A percentile compares a stretch with the other conserved stretches of the same genome.
phyloP scores from a whole-genome alignment of 1,139 yeast species.

The Trichomonascaceae sp. region DNA sequence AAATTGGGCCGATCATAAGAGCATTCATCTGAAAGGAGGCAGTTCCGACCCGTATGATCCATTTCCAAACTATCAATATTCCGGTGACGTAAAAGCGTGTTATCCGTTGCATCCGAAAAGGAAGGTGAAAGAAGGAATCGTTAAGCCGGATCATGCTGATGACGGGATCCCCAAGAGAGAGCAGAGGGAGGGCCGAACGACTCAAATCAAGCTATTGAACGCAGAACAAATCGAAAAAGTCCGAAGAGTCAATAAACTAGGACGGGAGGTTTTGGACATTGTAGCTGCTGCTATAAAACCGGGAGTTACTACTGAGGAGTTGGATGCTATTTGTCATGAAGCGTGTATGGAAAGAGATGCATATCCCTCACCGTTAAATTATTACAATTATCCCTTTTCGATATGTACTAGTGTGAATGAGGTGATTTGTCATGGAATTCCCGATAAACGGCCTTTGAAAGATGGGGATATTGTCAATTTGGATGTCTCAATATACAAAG shows the following conservation, averaged over 20 bases:
- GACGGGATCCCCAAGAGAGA: conserved; percentile 79
- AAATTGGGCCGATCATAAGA: conserved; percentile 58
- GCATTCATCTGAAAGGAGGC: conserved; percentile 39
- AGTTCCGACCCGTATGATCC: conserved; percentile 61
- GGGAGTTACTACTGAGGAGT: conserved; percentile 89
- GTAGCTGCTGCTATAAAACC: conserved; percentile 81
- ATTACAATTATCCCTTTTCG: conserved; percentile 89
- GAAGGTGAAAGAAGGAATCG: conserved; percentile 63
- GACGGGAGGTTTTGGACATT: conserved; percentile 79
- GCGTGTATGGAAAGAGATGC: conserved; percentile 87
- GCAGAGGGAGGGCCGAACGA: conserved; percentile 62
- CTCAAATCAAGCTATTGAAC: conserved; percentile 55
- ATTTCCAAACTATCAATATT: conserved; percentile 67
- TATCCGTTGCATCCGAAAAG: conserved; percentile 79
- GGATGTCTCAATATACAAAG: conserved; percentile 78
- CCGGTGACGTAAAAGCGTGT: conserved; percentile 69
- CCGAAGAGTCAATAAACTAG: conserved; percentile 66
- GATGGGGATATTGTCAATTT: conserved; percentile 95
- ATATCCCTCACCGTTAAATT: conserved; percentile 93
- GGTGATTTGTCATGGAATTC: conserved; percentile 95
- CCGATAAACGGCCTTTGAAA: conserved; percentile 75
- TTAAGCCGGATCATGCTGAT: conserved; percentile 76
- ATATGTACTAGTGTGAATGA: conserved; percentile 93
- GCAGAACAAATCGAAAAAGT: conserved; percentile 67
- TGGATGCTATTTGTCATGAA: conserved; percentile 78